Percentiles rank a stretch among this genome's conserved stretches.
These are phyloP conservation scores for Microdochium bolleyi DNA, from an alignment of 2,329 filamentous ascomycete genomes.

Conservation along the genomic window DNA sequence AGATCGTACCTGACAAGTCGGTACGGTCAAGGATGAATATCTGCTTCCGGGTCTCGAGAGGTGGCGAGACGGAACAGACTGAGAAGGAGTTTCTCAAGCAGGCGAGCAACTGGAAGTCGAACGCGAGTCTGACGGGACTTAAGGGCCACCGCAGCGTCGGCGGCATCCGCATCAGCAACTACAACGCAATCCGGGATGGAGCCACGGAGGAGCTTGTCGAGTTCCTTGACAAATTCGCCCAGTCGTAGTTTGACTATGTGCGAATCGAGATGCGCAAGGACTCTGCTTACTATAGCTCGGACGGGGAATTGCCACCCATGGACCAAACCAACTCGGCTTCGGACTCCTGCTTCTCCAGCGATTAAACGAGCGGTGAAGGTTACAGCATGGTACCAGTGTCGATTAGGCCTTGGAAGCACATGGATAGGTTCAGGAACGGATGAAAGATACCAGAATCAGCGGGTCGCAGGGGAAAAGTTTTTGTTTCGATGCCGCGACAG, in stretches of 20 bases:
- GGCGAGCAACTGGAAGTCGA: conserved; percentile 42
- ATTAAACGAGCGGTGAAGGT: not conserved
- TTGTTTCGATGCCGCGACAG: no score
- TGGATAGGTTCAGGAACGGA: no score
- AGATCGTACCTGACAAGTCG: conserved; percentile 65
- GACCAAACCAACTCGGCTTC: not conserved
- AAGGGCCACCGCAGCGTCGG: conserved; percentile 86
- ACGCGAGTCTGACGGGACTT: conserved; percentile 59
- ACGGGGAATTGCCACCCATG: not conserved
- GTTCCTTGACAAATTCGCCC: conserved; percentile 51
- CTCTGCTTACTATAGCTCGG: not conserved
- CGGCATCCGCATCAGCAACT: conserved; percentile 80
- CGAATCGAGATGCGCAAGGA: not conserved
- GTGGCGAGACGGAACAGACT: conserved; percentile 54
- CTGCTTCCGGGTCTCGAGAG: conserved; percentile 68
- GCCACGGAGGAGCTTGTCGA: conserved; percentile 59
- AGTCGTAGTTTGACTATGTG: conserved; percentile 12
- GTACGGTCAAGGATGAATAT: conserved; percentile 90
- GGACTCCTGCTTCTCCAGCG: not conserved
- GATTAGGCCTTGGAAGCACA: no score
- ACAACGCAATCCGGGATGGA: conserved; percentile 70
- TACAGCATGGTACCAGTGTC: no score
- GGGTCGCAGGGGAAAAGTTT: not conserved
- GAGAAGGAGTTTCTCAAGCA: conserved; percentile 77
- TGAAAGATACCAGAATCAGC: not conserved